Conservation (phyloP, 1,139 yeast genomes). For the Eremothecium gossypii region DNA sequence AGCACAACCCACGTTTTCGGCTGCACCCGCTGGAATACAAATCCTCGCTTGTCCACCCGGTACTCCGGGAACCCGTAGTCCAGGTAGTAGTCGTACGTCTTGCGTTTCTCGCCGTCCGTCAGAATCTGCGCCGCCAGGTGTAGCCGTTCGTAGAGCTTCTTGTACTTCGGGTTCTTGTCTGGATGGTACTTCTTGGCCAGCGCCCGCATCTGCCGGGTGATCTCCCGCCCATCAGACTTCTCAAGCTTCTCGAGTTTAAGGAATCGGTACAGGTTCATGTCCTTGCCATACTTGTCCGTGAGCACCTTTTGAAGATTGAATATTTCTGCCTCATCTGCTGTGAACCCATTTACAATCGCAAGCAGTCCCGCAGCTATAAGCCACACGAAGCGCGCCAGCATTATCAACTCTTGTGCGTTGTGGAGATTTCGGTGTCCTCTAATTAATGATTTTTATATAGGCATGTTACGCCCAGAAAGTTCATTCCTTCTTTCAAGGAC, state of each 20-base stretch:
- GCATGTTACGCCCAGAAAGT: too few species aligned
- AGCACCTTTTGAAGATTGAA: conserved; percentile 66
- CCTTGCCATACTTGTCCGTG: conserved; percentile 51
- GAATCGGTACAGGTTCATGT: conserved; percentile 62
- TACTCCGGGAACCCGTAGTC: conserved; percentile 81
- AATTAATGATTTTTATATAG: too few species aligned
- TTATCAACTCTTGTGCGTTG: too few species aligned
- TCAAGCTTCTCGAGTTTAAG: conserved; percentile 40
- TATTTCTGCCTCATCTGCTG: conserved; percentile 68
- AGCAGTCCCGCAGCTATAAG: conserved; percentile 1
- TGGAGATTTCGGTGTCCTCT: too few species aligned
- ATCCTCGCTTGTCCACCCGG: conserved; percentile 50
- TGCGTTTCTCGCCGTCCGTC: conserved; percentile 51
- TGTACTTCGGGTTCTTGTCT: conserved; percentile 48
- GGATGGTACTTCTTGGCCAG: conserved; percentile 72
- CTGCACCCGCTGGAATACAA: conserved; percentile 29
- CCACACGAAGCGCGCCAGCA: too few species aligned
- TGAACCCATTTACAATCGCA: conserved; percentile 21
- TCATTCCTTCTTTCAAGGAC: too few species aligned
- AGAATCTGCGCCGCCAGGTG: conserved; percentile 69
- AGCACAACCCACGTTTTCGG: conserved; percentile 39
- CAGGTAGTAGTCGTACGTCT: conserved; percentile 77
- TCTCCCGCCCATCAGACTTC: conserved; percentile 47
- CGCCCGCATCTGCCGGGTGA: conserved; percentile 66
- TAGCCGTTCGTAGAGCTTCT: conserved; percentile 53